Evolutionary conservation across 768 basidiomycete genomes (phyloP).

Genomic region (Chiua virens): DNA sequence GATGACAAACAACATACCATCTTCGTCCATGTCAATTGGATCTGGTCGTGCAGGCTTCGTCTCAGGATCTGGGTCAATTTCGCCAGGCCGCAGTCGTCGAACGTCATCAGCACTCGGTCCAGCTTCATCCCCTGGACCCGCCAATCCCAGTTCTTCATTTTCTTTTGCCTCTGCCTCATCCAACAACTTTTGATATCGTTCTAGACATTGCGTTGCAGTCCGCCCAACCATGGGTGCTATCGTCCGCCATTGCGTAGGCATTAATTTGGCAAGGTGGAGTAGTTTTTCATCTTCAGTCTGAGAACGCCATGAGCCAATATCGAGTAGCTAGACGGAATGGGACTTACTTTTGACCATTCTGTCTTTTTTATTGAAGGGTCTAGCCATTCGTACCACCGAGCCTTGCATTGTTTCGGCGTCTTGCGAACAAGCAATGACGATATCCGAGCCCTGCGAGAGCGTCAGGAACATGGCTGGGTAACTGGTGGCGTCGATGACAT

Average conservation of each 20-base stretch:
- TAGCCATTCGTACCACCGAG: slow-evolving; percentile 99
- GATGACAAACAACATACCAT: slow-evolving; percentile 54
- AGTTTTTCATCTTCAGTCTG: slow-evolving; percentile 99
- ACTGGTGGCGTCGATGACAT: slow-evolving; percentile 4
- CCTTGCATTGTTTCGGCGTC: slow-evolving; percentile 99
- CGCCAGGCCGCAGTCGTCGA: slow-evolving; percentile 85
- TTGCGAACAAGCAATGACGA: slow-evolving; percentile 96
- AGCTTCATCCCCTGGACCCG: slow-evolving; percentile 75
- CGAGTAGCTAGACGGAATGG: background rate
- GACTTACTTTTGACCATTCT: slow-evolving; percentile 92
- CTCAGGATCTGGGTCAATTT: slow-evolving; percentile 98
- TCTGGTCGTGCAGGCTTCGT: slow-evolving; percentile 97
- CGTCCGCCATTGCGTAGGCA: slow-evolving; percentile 99
- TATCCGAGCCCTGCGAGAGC: slow-evolving; percentile 79
- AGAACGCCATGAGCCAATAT: background rate
- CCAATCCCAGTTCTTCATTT: slow-evolving; percentile 88
- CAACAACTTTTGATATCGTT: slow-evolving; percentile 95
- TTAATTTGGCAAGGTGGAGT: slow-evolving; percentile 94
- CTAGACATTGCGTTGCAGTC: slow-evolving; percentile 96
- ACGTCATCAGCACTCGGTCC: slow-evolving; percentile 94
- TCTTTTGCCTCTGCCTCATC: slow-evolving; percentile 98
- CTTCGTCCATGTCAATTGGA: slow-evolving; percentile 99
- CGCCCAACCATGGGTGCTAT: slow-evolving; percentile 98
- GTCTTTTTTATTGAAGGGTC: slow-evolving; percentile 99
- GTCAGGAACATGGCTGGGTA: slow-evolving; percentile 1